Conservation (phyloP, 2,329 filamentous ascomycete genomes). For the Chrysosporium keratinophilum region DNA sequence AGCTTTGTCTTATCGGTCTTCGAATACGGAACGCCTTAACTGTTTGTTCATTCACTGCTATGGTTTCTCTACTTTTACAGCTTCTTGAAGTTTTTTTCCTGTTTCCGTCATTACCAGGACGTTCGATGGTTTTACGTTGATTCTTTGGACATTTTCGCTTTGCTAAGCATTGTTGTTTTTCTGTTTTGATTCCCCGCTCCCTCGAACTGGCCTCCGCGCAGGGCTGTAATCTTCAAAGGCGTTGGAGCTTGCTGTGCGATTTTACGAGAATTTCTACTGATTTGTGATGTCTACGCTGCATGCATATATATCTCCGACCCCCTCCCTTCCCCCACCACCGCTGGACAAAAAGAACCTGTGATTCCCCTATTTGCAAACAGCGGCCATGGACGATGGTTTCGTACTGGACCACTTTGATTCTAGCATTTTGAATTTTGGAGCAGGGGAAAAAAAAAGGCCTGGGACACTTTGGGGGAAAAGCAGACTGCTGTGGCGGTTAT, state of each 20-base stretch:
- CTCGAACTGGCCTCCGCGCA: background rate
- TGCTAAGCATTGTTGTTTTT: background rate
- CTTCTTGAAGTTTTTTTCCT: background rate
- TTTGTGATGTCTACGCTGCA: background rate
- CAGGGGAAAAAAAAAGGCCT: background rate
- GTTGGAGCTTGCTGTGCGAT: background rate
- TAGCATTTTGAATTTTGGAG: constrained; percentile 4
- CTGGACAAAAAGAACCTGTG: constrained; percentile 7
- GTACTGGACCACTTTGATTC: constrained; percentile 2
- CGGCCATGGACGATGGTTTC: background rate
- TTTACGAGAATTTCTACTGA: background rate
- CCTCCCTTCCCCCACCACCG: background rate
- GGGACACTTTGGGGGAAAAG: background rate
- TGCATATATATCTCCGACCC: constrained; percentile 6
- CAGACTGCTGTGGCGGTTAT: constrained; percentile 2
- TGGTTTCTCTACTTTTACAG: background rate
- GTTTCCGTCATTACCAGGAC: background rate
- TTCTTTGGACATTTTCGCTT: constrained; percentile 1
- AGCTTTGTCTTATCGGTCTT: background rate
- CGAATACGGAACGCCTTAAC: background rate
- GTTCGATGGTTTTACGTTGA: background rate
- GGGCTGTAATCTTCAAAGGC: background rate
- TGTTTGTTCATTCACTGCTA: background rate
- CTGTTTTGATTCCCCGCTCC: background rate
- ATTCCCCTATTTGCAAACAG: constrained; percentile 7